Evolutionary conservation across 495 filamentous ascomycete genomes (phyloP).

Genomic region (Xylaria cubensis): DNA sequence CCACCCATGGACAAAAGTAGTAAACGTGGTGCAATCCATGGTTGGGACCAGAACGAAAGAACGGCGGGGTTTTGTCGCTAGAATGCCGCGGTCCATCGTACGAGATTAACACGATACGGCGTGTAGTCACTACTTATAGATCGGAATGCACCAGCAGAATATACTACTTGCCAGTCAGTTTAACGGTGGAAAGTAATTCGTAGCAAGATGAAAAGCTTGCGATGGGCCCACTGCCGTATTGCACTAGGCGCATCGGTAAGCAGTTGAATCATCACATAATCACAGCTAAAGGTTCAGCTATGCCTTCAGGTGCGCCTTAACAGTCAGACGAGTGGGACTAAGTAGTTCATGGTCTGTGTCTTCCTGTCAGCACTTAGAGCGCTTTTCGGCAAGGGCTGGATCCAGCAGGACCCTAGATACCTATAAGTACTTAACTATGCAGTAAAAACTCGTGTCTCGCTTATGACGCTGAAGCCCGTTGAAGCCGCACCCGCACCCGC

Average conservation of each 20-base stretch:
- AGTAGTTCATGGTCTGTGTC: neutral
- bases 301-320: slow-evolving; percentile 1
- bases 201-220: slow-evolving; percentile 11
- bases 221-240: neutral
- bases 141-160: slow-evolving; percentile 3
- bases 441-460: neutral
- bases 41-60: neutral
- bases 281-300: slow-evolving; percentile 16
- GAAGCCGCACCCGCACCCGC: slow-evolving; percentile 24
- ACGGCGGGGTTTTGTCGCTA: neutral
- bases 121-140: slow-evolving; percentile 16
- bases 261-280: neutral
- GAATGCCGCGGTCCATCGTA: slow-evolving; percentile 6
- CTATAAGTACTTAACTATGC: neutral
- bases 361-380: slow-evolving; percentile 23
- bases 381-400: neutral
- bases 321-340: slow-evolving; percentile 22
- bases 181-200: neutral
- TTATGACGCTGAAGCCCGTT: slow-evolving; percentile 8
- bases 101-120: neutral
- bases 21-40: neutral
- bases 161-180: neutral
- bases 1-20: neutral
- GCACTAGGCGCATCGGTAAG: neutral
- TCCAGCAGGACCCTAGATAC: slow-evolving; percentile 12